phyloP scores from a whole-genome alignment of 2,329 filamentous ascomycete species.

The Hypoxylon rubiginosum region DNA sequence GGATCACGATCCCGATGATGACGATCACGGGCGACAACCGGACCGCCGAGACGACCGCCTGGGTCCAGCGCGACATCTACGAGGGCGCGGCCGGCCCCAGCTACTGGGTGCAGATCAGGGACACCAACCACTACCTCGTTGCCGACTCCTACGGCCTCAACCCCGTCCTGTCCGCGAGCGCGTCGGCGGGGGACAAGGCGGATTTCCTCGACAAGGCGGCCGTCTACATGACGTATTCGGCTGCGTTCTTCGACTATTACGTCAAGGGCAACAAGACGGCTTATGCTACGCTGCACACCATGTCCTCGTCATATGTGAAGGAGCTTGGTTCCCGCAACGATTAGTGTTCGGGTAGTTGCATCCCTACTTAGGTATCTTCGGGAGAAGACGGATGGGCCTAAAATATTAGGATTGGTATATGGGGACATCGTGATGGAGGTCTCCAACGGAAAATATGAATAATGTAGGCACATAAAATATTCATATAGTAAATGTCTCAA shows the following conservation, averaged over 20 bases:
- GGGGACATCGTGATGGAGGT: too few species aligned
- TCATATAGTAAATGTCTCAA: too few species aligned
- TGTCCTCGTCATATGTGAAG: not conserved
- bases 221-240: slow-evolving; percentile 37
- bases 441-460: too few species aligned
- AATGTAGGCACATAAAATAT: too few species aligned
- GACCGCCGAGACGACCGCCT: slow-evolving; percentile 33
- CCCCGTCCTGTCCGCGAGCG: slow-evolving; percentile 17
- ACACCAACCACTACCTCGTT: slow-evolving; percentile 34
- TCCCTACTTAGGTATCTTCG: too few species aligned
- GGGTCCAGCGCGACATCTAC: slow-evolving; percentile 29
- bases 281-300: not conserved
- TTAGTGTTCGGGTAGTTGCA: too few species aligned
- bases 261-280: slow-evolving; percentile 29
- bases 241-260: slow-evolving; percentile 33
- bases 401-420: too few species aligned
- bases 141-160: slow-evolving; percentile 32
- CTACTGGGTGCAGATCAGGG: slow-evolving; percentile 31
- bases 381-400: too few species aligned
- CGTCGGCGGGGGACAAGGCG: slow-evolving; percentile 12
- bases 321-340: not conserved
- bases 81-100: slow-evolving; percentile 24
- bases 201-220: slow-evolving; percentile 37
- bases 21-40: slow-evolving; percentile 35
- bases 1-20: slow-evolving; percentile 33